Evolutionary conservation across 768 basidiomycete species (phyloP), one percentile per base, ranked within the genome.

Genomic region (Suillus clintonianus): DNA sequence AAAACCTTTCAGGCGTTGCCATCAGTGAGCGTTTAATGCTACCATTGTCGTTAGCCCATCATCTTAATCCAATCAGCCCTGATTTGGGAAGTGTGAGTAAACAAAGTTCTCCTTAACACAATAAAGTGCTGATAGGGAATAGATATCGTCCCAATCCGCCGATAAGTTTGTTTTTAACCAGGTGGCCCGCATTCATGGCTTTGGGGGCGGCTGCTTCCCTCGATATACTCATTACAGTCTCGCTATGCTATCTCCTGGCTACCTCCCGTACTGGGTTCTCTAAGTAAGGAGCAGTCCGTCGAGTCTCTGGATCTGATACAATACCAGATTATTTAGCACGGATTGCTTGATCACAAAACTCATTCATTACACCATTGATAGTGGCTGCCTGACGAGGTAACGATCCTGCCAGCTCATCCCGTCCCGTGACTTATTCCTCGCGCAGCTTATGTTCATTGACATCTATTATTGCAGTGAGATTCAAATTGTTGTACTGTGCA

Each of bases 321-420:
- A 14, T 27, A 30, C 5, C 13, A 27, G 4, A 30, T 15, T 39
- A 5, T 39, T 37, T 39, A 61, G 60, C 8, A 61, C 36, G 6
- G 60, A 61, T 39, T 19, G 15, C n/a, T 58, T 59, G 8, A 30
- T 61, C n/a, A 30, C 17, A 27, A 61, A 39, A 24, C 36, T 61
- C 19, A 59, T 61, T 3, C 8, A 5, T 17, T 61, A 59, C 24
- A 37, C 37, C 36, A 37, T 59, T 13, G 7, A 59, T 15, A 41
- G n/a, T 13, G 60, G 60, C n/a, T 41, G 48, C 27, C 36, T 61
- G 13, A 61, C 60, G 24, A 61, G 56, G 60, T 61, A 59, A 9
- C 8, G 2, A 37, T n/a, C 24, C 32, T n/a, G 34, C 24, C 14
- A 10, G 24, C 36, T 15, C 19, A 30, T 19, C 19, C 14, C 7